Evolutionary conservation across 2,329 filamentous ascomycete species (phyloP), one percentile per base, ranked within the genome.

Genomic region (Diaporthe longicolla): DNA sequence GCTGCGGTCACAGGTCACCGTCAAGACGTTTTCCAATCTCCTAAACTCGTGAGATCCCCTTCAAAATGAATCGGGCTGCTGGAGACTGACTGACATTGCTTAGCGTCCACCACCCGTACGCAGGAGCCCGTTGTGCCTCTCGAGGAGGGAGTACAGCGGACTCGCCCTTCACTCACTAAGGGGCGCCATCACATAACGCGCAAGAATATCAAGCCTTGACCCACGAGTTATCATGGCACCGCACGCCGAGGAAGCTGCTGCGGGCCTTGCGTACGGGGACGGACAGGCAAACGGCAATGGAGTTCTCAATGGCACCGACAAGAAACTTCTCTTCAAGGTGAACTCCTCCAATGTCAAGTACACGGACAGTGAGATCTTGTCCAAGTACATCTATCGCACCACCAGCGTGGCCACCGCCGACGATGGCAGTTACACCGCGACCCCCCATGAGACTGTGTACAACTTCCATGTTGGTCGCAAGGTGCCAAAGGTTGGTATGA

Each of bases 21-120:
- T 90, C 94, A 98, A 94, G 88, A 98, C 95, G 95, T 98, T 98
- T 93, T 96, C 95, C 89, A 98, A 97, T 88, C 93, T 97, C 81
- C 93, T 98, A 80, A 97, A 97, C 91, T 98, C 95, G 95, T 98
- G 90, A 85, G 95, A 83, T 24, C 32, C 21, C n/a, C 21, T 32
- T 54, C 29, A 54, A 29, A 24, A 68, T 26, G n/a, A 19, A 3
- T 3, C 17, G 35, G 29, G 15, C 45, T 54, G 45, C n/a, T 32
- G n/a, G 8, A n/a, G 32, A 21, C 48, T 29, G 76, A 66, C 80
- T 83, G 76, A 84, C 77, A 70, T 73, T 71, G 13, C 75, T 55
- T 84, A 98, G 95, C 85, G 90, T 92, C 86, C 95, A 98, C 88
- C 93, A 98, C 91, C 94, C 95, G 89, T 97, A 95, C 92, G 95